Evolutionary conservation across 441 rosid genomes (phyloP), one percentile per base, ranked within the genome.

Genomic region (Populus hybrid): DNA sequence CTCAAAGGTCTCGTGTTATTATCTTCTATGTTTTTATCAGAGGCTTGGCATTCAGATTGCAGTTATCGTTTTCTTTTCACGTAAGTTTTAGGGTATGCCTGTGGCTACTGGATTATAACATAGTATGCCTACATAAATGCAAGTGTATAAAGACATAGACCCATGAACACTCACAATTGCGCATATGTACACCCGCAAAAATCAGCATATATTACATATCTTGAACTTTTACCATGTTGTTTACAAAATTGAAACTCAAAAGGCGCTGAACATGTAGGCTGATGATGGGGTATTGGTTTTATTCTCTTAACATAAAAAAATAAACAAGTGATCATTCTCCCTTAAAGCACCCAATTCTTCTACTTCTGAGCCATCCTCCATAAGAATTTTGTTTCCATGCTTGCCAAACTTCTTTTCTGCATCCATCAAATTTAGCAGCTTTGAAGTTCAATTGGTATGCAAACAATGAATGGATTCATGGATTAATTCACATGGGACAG

Each of bases 311-410:
- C 12, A 63, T 63, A 21, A 0, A 63, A 90, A 85, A 74, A 93
- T 92, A 77, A 81, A 91, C 84, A 94, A 81, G 79, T 86, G 95
- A 72, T 92, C 98, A 34, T 91, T 86, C 74, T 96, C 97, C 86
- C 97, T 86, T 74, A 90, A 76, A 72, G 87, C 93, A 87, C 81
- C 83, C 46, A 94, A 67, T 32, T 95, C 95, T 87, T 94, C 98
- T 78, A 94, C 97, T 81, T 84, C 79, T 46, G 93, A 87, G 42
- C 98, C 98, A 82, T 94, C 91, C 72, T 86, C 88, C 95, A 91
- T 86, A 53, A 87, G 87, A 81, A 92, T 88, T 77, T 79, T 87
- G 85, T 85, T 89, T 82, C 94, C 97, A 85, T 86, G 84, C 84
- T 85, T 89, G 84, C 90, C 89, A 38, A 94, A 88, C 86, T 91